These are phyloP conservation scores for Citrus glauca DNA, from an alignment of 345 rosid species.

Conservation along the genomic window DNA sequence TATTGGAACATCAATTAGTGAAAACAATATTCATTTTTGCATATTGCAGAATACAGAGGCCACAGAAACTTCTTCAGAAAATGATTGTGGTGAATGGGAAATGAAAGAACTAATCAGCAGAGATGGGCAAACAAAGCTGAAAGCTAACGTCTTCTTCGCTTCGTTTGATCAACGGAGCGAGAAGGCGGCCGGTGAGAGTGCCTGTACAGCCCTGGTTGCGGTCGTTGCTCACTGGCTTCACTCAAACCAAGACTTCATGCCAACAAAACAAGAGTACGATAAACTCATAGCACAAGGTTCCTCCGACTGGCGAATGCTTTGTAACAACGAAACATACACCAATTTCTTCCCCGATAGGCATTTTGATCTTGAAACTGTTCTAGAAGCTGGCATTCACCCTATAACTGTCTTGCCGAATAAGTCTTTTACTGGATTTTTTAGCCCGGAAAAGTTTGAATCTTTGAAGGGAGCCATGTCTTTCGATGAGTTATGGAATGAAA, in stretches of 20 bases:
- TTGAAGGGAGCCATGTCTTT: conserved; percentile 42
- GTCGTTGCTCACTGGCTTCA: conserved; percentile 31
- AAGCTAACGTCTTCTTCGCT: conserved; percentile 32
- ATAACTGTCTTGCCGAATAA: conserved; percentile 23
- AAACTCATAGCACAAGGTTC: conserved; percentile 33
- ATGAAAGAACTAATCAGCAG: conserved; percentile 31
- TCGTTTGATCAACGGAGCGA: conserved; percentile 40
- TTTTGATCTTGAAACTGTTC: conserved; percentile 40
- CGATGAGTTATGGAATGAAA: conserved; percentile 49
- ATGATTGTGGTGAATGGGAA: conserved; percentile 24
- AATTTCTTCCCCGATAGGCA: conserved; percentile 28
- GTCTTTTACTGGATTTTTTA: conserved; percentile 52
- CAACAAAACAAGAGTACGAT: conserved; percentile 23
- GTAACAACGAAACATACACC: conserved; percentile 9
- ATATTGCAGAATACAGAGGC: not conserved
- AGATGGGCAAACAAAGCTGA: conserved; percentile 35
- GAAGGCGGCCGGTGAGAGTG: conserved; percentile 30
- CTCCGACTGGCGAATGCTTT: conserved; percentile 29
- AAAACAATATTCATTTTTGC: not conserved
- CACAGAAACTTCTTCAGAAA: not conserved
- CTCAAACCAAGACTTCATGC: conserved; percentile 22
- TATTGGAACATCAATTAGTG: not conserved
- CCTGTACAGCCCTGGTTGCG: conserved; percentile 29
- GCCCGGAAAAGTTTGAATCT: conserved; percentile 41
- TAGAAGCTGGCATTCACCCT: conserved; percentile 31